Base-by-base conservation (phyloP, 2,329 filamentous ascomycete species). In the Talaromyces albobiverticillius region DNA sequence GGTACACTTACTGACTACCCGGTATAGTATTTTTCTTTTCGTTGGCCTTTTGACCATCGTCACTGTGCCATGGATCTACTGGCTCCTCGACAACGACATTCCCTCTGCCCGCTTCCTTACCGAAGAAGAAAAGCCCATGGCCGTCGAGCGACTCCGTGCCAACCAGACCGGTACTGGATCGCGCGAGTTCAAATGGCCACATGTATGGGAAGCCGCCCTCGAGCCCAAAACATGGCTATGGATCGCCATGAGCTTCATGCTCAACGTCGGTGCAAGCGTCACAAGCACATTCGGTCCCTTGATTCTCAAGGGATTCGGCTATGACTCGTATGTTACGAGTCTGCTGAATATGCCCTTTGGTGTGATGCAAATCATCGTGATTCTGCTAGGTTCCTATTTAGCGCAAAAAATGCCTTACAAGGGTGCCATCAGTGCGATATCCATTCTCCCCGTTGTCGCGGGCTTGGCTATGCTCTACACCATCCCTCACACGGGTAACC, bases 321-420 rank as follows among this genome's bases (percentile, higher is more conserved):
- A 81, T 57, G 77, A 84, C 64, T 79, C 80, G 51, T 82, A 79
- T 66, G 72, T 62, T 2, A 82, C 83, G 0, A 82, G 80, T 3
- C 70, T 88, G 3, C 75, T 88, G 16, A 87, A 85, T 63, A 87
- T 88, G 59, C 85, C 85, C 0, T 87, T 87, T 56, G 85, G 85
- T 1, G 79, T 77, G 0, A 66, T 87, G 5, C 85, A 88, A 64
- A 73, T 82, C 29, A 62, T 83, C 8, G 71, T 85, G 46, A 85
- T 88, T 54, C 67, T 88, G 2, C 64, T 80, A 5, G 75, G 79
- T 0, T 83, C 84, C 0, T 87, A 77, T 59, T 74, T 83, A 0
- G 83, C 83, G 0, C 79, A 82, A 53, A 80, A 76, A 11, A 78
- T 79, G 31, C 77, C 77, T 1, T 63, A 82, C 59, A 89, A 89